phyloP scores from a whole-genome alignment of 2,329 filamentous ascomycete species.

The Cladobotryum protrusum region DNA sequence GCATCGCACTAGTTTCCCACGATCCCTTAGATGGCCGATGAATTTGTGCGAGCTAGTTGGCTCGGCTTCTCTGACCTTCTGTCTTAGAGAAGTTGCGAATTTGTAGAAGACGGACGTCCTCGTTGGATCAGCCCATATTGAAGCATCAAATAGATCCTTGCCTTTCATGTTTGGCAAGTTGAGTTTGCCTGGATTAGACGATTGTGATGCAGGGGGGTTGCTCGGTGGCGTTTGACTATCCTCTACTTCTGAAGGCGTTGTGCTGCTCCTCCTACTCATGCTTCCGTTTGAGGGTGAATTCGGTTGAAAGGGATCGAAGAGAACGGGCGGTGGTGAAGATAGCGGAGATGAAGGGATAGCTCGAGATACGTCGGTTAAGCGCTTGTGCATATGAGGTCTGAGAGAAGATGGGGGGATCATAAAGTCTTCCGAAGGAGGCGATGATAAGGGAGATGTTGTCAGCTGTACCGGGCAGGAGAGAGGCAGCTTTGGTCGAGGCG shows the following conservation, averaged over 20 bases:
- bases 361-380: constrained; percentile 17
- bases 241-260: constrained; percentile 39
- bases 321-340: constrained; percentile 48
- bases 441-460: constrained; percentile 32
- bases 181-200: constrained; percentile 26
- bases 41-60: constrained; percentile 64
- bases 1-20: constrained; percentile 61
- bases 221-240: constrained; percentile 37
- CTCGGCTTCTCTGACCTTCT: constrained; percentile 56
- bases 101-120: constrained; percentile 67
- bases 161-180: constrained; percentile 59
- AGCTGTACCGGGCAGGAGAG: constrained; percentile 16
- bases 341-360: constrained; percentile 46
- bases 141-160: constrained; percentile 63
- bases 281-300: constrained; percentile 31
- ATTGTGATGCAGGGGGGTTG: constrained; percentile 33
- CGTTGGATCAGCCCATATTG: constrained; percentile 62
- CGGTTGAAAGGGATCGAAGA: constrained; percentile 46
- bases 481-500: constrained; percentile 10
- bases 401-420: constrained; percentile 21
- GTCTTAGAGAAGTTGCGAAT: constrained; percentile 61
- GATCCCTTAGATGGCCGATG: constrained; percentile 59
- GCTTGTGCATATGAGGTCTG: constrained; percentile 17
- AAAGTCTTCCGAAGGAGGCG: constrained; percentile 29
- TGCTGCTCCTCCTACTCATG: constrained; percentile 31